Evolutionary conservation across 306 rosid species (phyloP), one percentile per base, ranked within the genome.

Genomic region (Crotalaria pallida): DNA sequence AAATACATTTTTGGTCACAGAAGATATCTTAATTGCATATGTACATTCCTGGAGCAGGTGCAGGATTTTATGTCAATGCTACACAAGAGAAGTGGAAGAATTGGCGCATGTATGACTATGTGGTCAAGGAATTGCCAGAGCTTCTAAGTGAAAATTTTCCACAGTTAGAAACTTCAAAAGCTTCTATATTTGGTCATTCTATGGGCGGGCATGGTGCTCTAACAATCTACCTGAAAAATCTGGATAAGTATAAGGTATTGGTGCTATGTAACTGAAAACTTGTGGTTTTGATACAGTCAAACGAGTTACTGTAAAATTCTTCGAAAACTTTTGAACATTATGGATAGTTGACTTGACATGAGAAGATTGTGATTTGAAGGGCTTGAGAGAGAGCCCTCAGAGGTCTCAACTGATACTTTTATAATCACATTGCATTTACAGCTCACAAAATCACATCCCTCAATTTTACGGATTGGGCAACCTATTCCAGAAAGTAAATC

Each of bases 141-240:
- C 89, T 94, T 81, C 81, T 94, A 58, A 72, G 77, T 24, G 88
- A 94, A 60, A 85, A 83, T 58, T 90, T 94, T 69, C 88, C 94
- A 1, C 83, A 87, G 87, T 97, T 94, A 53, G 89, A 94, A 65
- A 80, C 90, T 41, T 87, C 85, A 10, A 85, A 80, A 50, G 98
- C 97, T 29, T 93, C 97, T 22, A 81, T 93, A 75, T 88, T 44
- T 83, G 98, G 98, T 51, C 98, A 93, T 74, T 93, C 98, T 58
- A 93, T 93, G 98, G 98, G 98, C 8, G 97, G 98, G 11, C 97
- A 93, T 77, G 97, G 98, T 69, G 97, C 98, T 80, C 65, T 93
- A 33, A 90, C 94, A 38, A 85, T 93, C 76, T 93, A 85, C 88
- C 85, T 90, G 69, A 93, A 79, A 80, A 93, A 93, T 74, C 69